These are phyloP conservation scores for Rubia peregrina DNA, from an alignment of 305 asterid genomes.

Conservation along the genomic window DNA sequence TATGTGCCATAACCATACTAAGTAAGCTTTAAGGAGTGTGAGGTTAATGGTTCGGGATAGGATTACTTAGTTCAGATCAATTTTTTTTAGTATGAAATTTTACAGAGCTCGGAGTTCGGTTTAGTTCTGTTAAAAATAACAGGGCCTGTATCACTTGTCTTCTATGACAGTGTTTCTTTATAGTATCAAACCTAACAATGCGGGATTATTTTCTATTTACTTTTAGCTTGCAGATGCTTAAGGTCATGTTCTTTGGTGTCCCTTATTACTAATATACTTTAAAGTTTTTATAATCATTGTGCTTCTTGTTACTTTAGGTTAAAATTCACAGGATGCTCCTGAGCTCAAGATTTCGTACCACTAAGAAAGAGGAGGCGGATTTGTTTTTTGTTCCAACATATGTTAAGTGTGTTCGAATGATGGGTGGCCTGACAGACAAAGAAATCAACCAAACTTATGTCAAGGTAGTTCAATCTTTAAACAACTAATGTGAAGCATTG, in stretches of 20 bases:
- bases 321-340: constrained; percentile 75
- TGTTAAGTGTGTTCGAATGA: constrained; percentile 87
- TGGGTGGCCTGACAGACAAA: constrained; percentile 87
- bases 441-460: constrained; percentile 88
- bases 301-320: constrained; percentile 42
- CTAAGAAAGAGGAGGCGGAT: constrained; percentile 74
- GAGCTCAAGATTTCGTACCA: constrained; percentile 63
- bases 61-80: too few relatives aligned
- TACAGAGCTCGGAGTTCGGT: neutral
- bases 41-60: too few relatives aligned
- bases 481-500: constrained; percentile 2
- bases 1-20: too few relatives aligned
- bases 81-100: neutral
- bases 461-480: constrained; percentile 43
- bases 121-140: neutral
- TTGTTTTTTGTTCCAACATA: constrained; percentile 86
- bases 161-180: neutral
- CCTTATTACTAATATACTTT: neutral
- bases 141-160: neutral
- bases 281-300: neutral
- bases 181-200: neutral
- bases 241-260: neutral
- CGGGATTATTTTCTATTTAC: neutral
- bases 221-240: constrained; percentile 5
- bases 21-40: too few relatives aligned